Evolutionary conservation across 495 filamentous ascomycete species (phyloP).

Genomic region (Aspergillus bridgeri): DNA sequence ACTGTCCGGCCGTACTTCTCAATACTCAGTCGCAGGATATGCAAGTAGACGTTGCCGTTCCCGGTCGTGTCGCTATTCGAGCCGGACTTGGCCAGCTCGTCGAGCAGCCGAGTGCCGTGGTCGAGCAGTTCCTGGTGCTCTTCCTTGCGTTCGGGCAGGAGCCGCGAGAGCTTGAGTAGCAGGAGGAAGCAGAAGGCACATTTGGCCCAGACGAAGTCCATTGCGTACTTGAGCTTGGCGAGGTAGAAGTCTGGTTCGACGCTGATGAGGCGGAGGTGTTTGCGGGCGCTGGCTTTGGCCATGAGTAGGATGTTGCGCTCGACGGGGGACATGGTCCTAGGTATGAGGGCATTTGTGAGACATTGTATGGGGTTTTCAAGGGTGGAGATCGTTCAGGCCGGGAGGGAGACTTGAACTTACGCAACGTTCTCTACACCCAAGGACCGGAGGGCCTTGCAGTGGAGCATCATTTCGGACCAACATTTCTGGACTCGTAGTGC

Average conservation of each 20-base stretch:
- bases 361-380: neutral
- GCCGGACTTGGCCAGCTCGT: slow-evolving; percentile 38
- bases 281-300: slow-evolving; percentile 46
- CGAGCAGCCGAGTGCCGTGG: slow-evolving; percentile 41
- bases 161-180: slow-evolving; percentile 47
- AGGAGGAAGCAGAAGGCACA: slow-evolving; percentile 52
- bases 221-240: slow-evolving; percentile 47
- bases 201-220: slow-evolving; percentile 58
- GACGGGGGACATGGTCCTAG: slow-evolving; percentile 37
- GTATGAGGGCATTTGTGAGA: neutral
- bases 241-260: slow-evolving; percentile 42
- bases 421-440: slow-evolving; percentile 49
- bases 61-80: slow-evolving; percentile 21
- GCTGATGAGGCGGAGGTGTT: slow-evolving; percentile 47
- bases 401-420: slow-evolving; percentile 13
- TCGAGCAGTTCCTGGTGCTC: slow-evolving; percentile 39
- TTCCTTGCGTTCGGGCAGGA: slow-evolving; percentile 41
- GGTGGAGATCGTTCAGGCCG: no score
- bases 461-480: slow-evolving; percentile 48
- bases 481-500: slow-evolving; percentile 43
- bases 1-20: slow-evolving; percentile 47
- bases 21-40: slow-evolving; percentile 42
- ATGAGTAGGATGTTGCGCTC: slow-evolving; percentile 41
- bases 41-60: slow-evolving; percentile 41
- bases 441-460: slow-evolving; percentile 46